These are phyloP conservation scores for Leucosporidium yakuticum DNA, from an alignment of 768 basidiomycete species.

Conservation along the genomic window DNA sequence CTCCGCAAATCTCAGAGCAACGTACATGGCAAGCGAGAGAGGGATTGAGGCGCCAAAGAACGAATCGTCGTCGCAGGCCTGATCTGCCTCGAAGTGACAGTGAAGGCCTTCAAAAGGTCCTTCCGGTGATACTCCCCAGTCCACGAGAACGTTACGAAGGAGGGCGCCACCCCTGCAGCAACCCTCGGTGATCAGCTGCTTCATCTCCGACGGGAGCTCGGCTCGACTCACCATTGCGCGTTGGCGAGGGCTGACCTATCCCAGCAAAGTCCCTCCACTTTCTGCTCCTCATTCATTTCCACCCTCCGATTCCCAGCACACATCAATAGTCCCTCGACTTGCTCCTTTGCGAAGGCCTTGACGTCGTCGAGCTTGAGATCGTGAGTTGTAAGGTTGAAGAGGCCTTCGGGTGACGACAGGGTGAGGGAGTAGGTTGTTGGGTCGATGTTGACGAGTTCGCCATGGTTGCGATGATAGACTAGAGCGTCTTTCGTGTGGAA, in stretches of 20 bases:
- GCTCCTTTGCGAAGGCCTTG: constrained; percentile 20
- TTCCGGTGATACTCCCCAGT: background rate
- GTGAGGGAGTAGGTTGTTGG: constrained; percentile 39
- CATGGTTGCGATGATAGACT: constrained; percentile 69
- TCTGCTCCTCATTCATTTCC: constrained; percentile 27
- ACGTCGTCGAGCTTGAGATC: constrained; percentile 39
- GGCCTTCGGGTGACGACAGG: constrained; percentile 29
- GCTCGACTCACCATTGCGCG: background rate
- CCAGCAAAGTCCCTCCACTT: constrained; percentile 26
- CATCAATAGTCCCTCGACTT: constrained; percentile 56
- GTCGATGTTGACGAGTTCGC: constrained; percentile 38
- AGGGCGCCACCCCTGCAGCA: background rate
- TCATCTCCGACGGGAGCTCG: background rate
- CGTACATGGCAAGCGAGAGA: constrained; percentile 15
- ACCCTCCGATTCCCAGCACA: constrained; percentile 35
- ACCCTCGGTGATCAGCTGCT: background rate
- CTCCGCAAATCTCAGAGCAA: too few relatives aligned
- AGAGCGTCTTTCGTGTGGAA: constrained; percentile 58
- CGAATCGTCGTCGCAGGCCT: constrained; percentile 19
- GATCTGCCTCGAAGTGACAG: constrained; percentile 21
- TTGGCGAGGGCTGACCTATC: background rate
- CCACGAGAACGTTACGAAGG: constrained; percentile 4
- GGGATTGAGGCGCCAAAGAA: constrained; percentile 21
- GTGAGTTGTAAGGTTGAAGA: background rate
- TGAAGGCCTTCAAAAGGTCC: background rate